Evolutionary conservation across 805 yeast genomes (phyloP).

Genomic region (Candida methanosorbosa): DNA sequence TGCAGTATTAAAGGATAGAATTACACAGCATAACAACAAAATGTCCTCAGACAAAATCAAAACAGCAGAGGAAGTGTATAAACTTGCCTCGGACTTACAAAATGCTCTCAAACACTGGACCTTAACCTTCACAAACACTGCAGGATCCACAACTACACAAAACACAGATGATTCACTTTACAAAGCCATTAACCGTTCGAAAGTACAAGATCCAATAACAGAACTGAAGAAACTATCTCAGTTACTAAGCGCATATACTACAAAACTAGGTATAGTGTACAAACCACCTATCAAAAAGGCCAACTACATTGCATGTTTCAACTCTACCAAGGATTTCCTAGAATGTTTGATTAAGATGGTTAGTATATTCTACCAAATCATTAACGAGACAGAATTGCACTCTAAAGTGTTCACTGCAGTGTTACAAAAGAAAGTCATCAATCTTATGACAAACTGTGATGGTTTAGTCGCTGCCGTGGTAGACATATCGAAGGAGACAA

Average conservation of each 20-base stretch:
- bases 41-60: too few relatives aligned
- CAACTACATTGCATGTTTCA: slow-evolving; percentile 35
- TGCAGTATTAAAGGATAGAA: too few relatives aligned
- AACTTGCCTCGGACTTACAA: too few relatives aligned
- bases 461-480: slow-evolving; percentile 10
- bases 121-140: too few relatives aligned
- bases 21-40: too few relatives aligned
- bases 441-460: not conserved
- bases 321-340: slow-evolving; percentile 37
- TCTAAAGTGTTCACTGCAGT: slow-evolving; percentile 21
- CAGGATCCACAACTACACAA: too few relatives aligned
- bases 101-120: too few relatives aligned
- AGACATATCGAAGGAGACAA: too few relatives aligned
- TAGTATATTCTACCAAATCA: slow-evolving; percentile 33
- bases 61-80: too few relatives aligned
- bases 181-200: too few relatives aligned
- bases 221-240: slow-evolving; percentile 54
- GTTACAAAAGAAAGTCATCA: slow-evolving; percentile 16
- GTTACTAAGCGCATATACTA: slow-evolving; percentile 64
- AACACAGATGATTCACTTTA: too few relatives aligned
- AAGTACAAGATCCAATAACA: slow-evolving; percentile 34
- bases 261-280: slow-evolving; percentile 67
- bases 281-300: slow-evolving; percentile 43
- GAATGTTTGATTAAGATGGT: slow-evolving; percentile 35
- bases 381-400: slow-evolving; percentile 23